phyloP scores from a whole-genome alignment of 129 eudicot species.

The Oenanthe sinensis region DNA sequence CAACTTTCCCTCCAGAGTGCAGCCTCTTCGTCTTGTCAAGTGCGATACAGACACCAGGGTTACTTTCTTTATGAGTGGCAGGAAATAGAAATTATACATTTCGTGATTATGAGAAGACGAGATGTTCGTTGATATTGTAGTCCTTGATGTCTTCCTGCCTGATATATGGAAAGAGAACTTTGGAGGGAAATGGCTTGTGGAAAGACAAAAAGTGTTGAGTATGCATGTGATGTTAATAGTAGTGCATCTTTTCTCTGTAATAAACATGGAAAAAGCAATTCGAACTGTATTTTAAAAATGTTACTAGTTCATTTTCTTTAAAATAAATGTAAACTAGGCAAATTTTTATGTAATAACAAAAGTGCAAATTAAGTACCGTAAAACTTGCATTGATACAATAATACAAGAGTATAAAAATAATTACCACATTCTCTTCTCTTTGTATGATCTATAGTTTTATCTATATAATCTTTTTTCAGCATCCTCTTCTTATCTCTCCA shows the following conservation, averaged over 20 bases:
- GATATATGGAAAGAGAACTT: slow-evolving; percentile 89
- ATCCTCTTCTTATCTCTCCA: too few relatives aligned
- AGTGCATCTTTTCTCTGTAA: slow-evolving; percentile 67
- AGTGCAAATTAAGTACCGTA: too few relatives aligned
- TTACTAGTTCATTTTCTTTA: not conserved
- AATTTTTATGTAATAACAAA: not conserved
- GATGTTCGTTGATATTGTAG: slow-evolving; percentile 82
- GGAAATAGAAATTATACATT: slow-evolving; percentile 91
- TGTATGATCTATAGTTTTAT: too few relatives aligned
- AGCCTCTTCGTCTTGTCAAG: slow-evolving; percentile 91
- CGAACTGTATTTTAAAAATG: slow-evolving; percentile 26
- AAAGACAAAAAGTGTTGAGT: too few relatives aligned
- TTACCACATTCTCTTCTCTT: too few relatives aligned
- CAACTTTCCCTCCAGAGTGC: slow-evolving; percentile 82
- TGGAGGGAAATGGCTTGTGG: slow-evolving; percentile 94
- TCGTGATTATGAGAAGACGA: slow-evolving; percentile 93
- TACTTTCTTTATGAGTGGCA: slow-evolving; percentile 98
- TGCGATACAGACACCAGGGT: slow-evolving; percentile 88
- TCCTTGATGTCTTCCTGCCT: slow-evolving; percentile 79
- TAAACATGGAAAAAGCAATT: slow-evolving; percentile 87
- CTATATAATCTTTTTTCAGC: too few relatives aligned
- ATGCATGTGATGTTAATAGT: too few relatives aligned
- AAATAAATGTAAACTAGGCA: not conserved
- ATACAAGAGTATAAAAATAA: too few relatives aligned
- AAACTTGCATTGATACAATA: too few relatives aligned